A percentile compares a stretch with the other conserved stretches of the same genome.
Conservation (phyloP, 331 rosid species). For the Acacia pycnantha region DNA sequence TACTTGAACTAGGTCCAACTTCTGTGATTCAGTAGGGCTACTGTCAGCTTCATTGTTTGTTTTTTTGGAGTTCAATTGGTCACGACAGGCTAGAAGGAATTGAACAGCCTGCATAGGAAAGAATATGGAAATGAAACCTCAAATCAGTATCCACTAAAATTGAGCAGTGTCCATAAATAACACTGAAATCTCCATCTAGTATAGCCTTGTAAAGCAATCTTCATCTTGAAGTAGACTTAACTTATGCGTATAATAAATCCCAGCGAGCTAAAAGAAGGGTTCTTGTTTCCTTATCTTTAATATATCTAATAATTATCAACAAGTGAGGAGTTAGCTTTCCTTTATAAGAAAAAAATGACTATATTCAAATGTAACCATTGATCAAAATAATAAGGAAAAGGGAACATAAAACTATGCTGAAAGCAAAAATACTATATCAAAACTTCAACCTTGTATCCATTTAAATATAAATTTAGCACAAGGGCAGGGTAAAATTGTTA, state of each 20-base stretch:
- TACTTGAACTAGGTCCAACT: slow-evolving; percentile 84
- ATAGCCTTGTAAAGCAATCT: slow-evolving; percentile 18
- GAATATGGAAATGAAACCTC: slow-evolving; percentile 7
- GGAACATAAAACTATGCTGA: background rate
- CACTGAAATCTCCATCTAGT: slow-evolving; percentile 5
- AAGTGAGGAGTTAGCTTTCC: background rate
- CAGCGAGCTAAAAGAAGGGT: background rate
- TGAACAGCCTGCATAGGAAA: slow-evolving; percentile 71
- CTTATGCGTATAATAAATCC: slow-evolving; percentile 1
- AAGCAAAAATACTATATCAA: background rate
- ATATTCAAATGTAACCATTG: background rate
- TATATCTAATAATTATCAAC: slow-evolving; percentile 1
- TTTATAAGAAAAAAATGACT: background rate
- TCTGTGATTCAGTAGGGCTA: slow-evolving; percentile 42
- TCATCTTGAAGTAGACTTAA: background rate
- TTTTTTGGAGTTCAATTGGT: slow-evolving; percentile 40
- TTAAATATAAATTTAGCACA: background rate
- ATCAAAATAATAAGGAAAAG: background rate
- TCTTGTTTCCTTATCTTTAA: background rate
- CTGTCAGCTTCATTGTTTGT: slow-evolving; percentile 38
- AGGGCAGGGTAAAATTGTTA: background rate
- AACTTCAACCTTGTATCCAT: background rate
- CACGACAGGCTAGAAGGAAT: slow-evolving; percentile 61
- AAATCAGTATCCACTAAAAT: slow-evolving; percentile 14
- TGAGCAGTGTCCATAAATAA: background rate